Conservation (phyloP, 148 eudicot genomes). For the Chenopodium formosanum region DNA sequence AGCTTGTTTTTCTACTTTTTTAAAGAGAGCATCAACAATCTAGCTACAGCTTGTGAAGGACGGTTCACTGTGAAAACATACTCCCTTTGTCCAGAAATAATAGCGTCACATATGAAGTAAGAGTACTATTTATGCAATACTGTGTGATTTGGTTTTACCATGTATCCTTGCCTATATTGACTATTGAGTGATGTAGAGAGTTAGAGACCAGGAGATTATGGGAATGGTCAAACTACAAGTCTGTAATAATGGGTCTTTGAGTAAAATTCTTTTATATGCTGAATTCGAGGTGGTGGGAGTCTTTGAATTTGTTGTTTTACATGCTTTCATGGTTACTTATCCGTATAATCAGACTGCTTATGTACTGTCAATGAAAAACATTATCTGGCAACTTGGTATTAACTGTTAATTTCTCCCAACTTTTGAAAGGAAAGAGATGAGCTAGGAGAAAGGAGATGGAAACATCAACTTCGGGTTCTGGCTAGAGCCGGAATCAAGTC, state of each 20-base stretch:
- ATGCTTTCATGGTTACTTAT: too few relatives aligned
- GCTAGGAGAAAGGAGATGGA: slow-evolving; percentile 83
- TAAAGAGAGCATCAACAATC: neutral
- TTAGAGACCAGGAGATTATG: neutral
- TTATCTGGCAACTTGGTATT: neutral
- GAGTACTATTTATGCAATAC: too few relatives aligned
- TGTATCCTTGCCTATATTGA: neutral
- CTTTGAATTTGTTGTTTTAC: neutral
- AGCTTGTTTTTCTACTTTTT: neutral
- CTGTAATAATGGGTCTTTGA: neutral
- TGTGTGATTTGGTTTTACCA: too few relatives aligned
- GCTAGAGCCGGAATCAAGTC: slow-evolving; percentile 59
- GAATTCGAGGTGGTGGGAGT: neutral
- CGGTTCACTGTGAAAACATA: neutral
- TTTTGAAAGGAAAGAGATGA: slow-evolving; percentile 65
- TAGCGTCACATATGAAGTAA: too few relatives aligned
- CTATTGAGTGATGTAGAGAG: neutral
- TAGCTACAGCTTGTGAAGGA: neutral
- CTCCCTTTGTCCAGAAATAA: too few relatives aligned
- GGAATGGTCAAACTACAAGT: neutral
- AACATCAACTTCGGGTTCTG: slow-evolving; percentile 71
- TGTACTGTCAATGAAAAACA: neutral
- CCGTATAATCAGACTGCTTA: neutral
- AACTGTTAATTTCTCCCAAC: slow-evolving; percentile 1
- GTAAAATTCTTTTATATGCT: neutral